Conservation (phyloP, 306 rosid species). For the Sechiopsis laciniata region DNA sequence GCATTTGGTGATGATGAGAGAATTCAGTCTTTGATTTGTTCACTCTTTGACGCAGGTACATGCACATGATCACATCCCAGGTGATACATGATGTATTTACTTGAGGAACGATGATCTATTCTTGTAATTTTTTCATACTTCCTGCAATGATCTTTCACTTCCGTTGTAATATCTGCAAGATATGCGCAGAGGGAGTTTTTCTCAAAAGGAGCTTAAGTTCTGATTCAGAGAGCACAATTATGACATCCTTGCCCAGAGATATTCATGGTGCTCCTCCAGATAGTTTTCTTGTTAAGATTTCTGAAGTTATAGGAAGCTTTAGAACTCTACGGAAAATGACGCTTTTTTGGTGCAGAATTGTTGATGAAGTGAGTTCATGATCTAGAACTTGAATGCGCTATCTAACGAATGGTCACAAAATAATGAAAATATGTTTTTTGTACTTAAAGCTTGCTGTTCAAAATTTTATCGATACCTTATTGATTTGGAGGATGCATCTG, state of each 20-base stretch:
- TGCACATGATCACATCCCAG: constrained; percentile 37
- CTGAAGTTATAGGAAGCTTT: constrained; percentile 85
- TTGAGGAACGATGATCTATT: constrained; percentile 3
- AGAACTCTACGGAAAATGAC: constrained; percentile 61
- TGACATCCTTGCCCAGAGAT: constrained; percentile 64
- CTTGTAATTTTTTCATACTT: constrained; percentile 25
- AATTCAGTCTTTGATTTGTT: constrained; percentile 48
- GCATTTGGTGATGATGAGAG: constrained; percentile 56
- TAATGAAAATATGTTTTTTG: neutral
- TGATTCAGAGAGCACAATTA: constrained; percentile 39
- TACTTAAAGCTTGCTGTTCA: constrained; percentile 1
- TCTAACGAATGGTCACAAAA: neutral
- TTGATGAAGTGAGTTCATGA: constrained; percentile 62
- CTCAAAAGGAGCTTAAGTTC: constrained; percentile 59
- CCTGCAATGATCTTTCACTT: constrained; percentile 65
- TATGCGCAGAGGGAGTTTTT: constrained; percentile 82
- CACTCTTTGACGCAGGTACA: constrained; percentile 83
- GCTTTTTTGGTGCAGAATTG: constrained; percentile 80
- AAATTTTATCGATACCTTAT: constrained; percentile 21
- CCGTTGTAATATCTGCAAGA: constrained; percentile 79
- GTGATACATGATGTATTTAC: constrained; percentile 29
- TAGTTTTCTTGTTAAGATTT: constrained; percentile 80
- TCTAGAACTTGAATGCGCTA: constrained; percentile 22
- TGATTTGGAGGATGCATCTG: constrained; percentile 10
- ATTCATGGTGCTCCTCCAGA: constrained; percentile 94